Evolutionary conservation across 768 basidiomycete genomes (phyloP).

Genomic region (Naematelia encephala): DNA sequence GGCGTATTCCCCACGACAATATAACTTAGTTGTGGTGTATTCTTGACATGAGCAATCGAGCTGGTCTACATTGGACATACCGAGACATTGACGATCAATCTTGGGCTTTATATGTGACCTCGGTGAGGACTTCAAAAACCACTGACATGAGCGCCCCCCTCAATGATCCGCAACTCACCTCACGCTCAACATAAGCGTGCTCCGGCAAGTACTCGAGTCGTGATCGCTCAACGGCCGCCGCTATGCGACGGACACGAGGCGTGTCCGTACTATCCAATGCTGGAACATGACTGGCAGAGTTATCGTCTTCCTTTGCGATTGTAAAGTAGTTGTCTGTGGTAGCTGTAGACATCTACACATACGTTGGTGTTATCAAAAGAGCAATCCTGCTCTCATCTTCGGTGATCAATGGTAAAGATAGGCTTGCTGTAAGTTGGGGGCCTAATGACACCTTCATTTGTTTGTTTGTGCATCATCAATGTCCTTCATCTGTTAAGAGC

Average conservation of each 20-base stretch:
- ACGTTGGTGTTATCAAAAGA: too few relatives aligned
- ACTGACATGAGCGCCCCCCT: conserved; percentile 10
- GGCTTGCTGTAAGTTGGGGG: too few relatives aligned
- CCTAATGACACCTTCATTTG: too few relatives aligned
- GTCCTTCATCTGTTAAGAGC: too few relatives aligned
- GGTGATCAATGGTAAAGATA: too few relatives aligned
- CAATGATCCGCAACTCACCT: conserved; percentile 16
- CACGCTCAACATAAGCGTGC: conserved; percentile 40
- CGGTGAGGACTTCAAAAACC: conserved; percentile 8
- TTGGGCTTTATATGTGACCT: conserved; percentile 13
- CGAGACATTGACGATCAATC: conserved; percentile 28
- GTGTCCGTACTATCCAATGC: background rate
- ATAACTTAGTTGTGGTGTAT: conserved; percentile 27
- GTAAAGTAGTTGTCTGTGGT: conserved; percentile 10
- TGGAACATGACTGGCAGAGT: background rate
- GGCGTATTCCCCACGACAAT: conserved; percentile 23
- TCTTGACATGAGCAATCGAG: too few relatives aligned
- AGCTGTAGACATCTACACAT: background rate
- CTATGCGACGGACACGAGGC: conserved; percentile 18
- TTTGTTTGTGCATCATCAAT: too few relatives aligned
- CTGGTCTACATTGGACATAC: conserved; percentile 10
- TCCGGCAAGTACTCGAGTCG: conserved; percentile 33
- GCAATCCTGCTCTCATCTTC: too few relatives aligned
- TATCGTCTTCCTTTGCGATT: conserved; percentile 8
- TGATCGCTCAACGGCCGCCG: conserved; percentile 37